Base-by-base conservation (phyloP, 352 stramenopile genomes). In the Pythium folliculosum region DNA sequence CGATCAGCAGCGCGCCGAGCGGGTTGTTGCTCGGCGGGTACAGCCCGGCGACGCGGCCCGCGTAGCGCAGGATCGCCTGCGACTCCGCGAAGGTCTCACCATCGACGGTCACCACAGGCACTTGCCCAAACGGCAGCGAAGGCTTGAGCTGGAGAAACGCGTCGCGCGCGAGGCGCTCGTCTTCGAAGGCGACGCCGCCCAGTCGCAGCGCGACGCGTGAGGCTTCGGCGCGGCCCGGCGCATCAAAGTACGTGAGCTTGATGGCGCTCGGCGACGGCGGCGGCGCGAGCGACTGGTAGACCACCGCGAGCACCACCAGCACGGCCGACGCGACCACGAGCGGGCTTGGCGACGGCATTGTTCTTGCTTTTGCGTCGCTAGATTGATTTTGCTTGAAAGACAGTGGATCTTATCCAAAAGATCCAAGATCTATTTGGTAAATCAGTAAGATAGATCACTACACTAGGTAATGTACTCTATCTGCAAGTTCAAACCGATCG, bases 1-100 rank as follows among this genome's bases (percentile, higher is more conserved):
- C 64, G 40, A 77, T 52, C 21, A 67, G 50, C 30, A 76, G 47
- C 37, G 59, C 58, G 10, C 32, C 40, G 9, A 47, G 47, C 8
- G 75, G 59, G 1, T 66, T 55, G 19, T 63, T 54, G 53, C 71
- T 67, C 19, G 57, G 19, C 3, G 74, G 75, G 45, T 72, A 80
- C 13, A 77, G 71, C 16, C 71, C 69, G 10, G 63, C 68, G 23
- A 91, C 62, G 3, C 84, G 82, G 8, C 84, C 88, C 7, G 75
- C 82, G 53, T 77, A 93, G 6, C 84, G 76, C 54, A 94, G 60
- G 32, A 91, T 84, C 1, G 77, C 73, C 14, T 77, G 65, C 21
- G 71, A 77, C 57, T 94, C 73, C 1, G 68, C 77, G 22, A 91
- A 66, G 19, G 67, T 55, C 9, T 78, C 45, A 1, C 75, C 79